phyloP scores from a whole-genome alignment of 768 basidiomycete species.

The Neoboletus subvelutipes region DNA sequence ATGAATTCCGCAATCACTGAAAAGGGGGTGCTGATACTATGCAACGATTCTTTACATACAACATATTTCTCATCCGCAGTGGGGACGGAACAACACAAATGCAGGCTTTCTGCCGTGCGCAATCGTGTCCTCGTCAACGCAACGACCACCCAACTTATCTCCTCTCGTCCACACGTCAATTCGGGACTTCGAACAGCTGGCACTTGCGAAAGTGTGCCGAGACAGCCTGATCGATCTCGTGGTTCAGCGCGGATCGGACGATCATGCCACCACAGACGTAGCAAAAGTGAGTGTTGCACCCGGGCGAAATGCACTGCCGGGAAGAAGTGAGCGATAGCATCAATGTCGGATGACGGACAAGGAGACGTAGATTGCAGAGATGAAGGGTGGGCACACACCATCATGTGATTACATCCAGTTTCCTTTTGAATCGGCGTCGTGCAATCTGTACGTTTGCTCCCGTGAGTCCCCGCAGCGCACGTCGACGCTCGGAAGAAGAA shows the following conservation, averaged over 20 bases:
- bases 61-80: background rate
- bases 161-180: conserved; percentile 4
- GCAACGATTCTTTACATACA: no score
- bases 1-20: no score
- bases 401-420: conserved; percentile 59
- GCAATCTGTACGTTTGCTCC: conserved; percentile 34
- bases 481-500: background rate
- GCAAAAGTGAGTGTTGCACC: conserved; percentile 62
- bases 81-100: background rate
- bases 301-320: conserved; percentile 51
- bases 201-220: conserved; percentile 37
- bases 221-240: conserved; percentile 33
- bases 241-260: conserved; percentile 36
- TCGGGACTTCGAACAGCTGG: conserved; percentile 36
- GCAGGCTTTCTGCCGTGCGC: background rate
- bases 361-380: background rate
- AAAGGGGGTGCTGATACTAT: no score
- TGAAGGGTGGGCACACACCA: conserved; percentile 31
- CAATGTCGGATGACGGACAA: background rate
- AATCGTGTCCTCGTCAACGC: background rate
- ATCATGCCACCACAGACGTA: conserved; percentile 51
- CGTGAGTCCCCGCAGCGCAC: background rate
- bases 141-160: background rate
- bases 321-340: background rate
- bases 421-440: conserved; percentile 50